Evolutionary conservation across 78 protist genomes (phyloP), one percentile per base, ranked within the genome.

Genomic region (Paulinella micropora): DNA sequence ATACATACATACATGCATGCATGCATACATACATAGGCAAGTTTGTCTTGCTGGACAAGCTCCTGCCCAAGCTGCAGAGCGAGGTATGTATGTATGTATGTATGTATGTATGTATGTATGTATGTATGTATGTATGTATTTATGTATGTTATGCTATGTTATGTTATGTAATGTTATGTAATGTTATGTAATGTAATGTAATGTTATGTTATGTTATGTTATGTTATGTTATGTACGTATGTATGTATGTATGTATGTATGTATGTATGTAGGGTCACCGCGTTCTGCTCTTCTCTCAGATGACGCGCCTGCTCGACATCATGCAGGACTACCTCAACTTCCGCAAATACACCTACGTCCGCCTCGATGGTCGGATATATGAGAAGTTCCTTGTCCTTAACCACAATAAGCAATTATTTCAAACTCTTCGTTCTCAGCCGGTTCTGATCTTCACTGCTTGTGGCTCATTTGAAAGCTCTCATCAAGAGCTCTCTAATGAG

Each of bases 301-400:
- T 98, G 98, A 95, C 98, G 38, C 82, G 96, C n/a, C 83, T 96
- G 96, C 89, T 98, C 89, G 98, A 98, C 90, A 96, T 98, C 69
- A 36, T 98, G 34, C 97, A 91, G 38, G 94, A 92, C 85, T 90
- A 86, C 64, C 37, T 38, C 31, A 6, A 0, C 34, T 34, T 39
- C 32, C 82, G 89, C 15, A 73, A 86, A 23, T 93, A 95, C 91
- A 9, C 32, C 34, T 97, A 94, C 93, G 95, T 95, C 87, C 93
- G 99, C 34, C 88, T 98, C 39, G 99, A 98, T 92, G 99, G 99
- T 6, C 0, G 38, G n/a, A n/a, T n/a, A n/a, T n/a, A n/a, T n/a
- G n/a, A n/a, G n/a, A n/a, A n/a, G n/a, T n/a, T n/a, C n/a, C n/a
- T n/a, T n/a, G n/a, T n/a, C n/a, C n/a, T n/a, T n/a, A n/a, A n/a